Evolutionary conservation across 108 stramenopile species (phyloP), one percentile per base, ranked within the genome.

Genomic region (Nitzschia sp.): DNA sequence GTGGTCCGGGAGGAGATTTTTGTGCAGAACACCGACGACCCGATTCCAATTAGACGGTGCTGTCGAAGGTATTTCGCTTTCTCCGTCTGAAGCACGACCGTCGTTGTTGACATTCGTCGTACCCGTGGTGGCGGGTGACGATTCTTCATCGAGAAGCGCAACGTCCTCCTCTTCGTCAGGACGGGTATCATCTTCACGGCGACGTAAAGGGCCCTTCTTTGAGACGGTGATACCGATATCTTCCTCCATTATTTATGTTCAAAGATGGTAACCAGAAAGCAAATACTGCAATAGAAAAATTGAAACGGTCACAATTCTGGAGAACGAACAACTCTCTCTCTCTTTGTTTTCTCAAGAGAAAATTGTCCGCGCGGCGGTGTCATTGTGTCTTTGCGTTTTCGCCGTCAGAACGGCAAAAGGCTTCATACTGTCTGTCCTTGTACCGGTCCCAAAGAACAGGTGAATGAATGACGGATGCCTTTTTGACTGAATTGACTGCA

Each of bases 1-100:
- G 3, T 41, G 27, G 28, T 75, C 66, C 6, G 74, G 59, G 3
- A 68, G 26, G 1, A 75, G 52, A 17, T 57, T 72, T 22, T 25
- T 25, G 25, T 61, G 35, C 23, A 61, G 26, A 2, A 61, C 26
- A 15, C 19, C 2, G 0, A 19, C 60, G 1, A 27, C 25, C 25
- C 41, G 15, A 11, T 61, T 1, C 60, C 60, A 61, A 25, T 1
- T 8, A 1, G 60, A 44, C 22, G 5, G 2, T 45, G 35, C 6
- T 3, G 60, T 25, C 21, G 36, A 25, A 22, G 60, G 3, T 2
- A 34, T 41, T 45, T 44, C 41, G 9, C 11, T 23, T 17, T 61
- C 60, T 1, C 15, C 16, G 48, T 50, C 48, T 4, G 38, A 41
- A 9, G 38, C 38, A 13, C 13, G 38, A 41, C 48, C 19, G 48